phyloP scores from a whole-genome alignment of 2,329 filamentous ascomycete species.

The Salinomyces thailandicus region DNA sequence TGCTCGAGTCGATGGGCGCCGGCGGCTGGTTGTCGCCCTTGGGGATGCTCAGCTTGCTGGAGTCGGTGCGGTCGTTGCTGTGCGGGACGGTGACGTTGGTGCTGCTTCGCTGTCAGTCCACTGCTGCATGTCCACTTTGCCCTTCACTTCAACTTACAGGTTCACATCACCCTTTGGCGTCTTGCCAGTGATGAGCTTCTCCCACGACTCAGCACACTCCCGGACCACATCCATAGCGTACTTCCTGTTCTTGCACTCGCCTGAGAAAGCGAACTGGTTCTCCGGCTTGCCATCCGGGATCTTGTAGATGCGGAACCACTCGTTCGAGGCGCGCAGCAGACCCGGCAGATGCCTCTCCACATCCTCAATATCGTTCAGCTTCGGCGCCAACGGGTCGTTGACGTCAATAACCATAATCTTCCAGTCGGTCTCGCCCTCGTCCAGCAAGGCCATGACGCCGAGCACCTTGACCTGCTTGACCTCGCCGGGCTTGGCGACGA shows the following conservation, averaged over 20 bases:
- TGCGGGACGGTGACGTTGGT: constrained; percentile 68
- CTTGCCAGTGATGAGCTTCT: constrained; percentile 89
- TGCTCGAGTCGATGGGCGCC: constrained; percentile 86
- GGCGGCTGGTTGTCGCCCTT: constrained; percentile 67
- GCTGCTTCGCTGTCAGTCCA: constrained; percentile 36
- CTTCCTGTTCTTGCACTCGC: constrained; percentile 99
- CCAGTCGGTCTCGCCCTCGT: constrained; percentile 99
- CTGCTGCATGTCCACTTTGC: background rate
- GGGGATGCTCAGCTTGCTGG: constrained; percentile 65
- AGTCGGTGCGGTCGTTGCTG: constrained; percentile 61
- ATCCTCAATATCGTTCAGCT: constrained; percentile 98
- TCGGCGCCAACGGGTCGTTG: constrained; percentile 90
- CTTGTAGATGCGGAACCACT: constrained; percentile 99
- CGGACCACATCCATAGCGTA: constrained; percentile 93
- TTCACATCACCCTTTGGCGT: constrained; percentile 64
- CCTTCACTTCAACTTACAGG: constrained; percentile 51
- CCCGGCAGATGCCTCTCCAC: constrained; percentile 97
- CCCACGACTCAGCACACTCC: constrained; percentile 95
- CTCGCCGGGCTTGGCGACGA: constrained; percentile 90
- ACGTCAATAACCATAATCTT: constrained; percentile 99
- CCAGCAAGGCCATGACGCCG: constrained; percentile 96
- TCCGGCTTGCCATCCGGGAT: constrained; percentile 99
- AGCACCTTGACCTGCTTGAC: constrained; percentile 99
- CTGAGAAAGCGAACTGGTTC: constrained; percentile 99
- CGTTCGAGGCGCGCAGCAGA: constrained; percentile 92